Base-by-base conservation (phyloP, 2,329 filamentous ascomycete species). In the Cytospora leucostoma region DNA sequence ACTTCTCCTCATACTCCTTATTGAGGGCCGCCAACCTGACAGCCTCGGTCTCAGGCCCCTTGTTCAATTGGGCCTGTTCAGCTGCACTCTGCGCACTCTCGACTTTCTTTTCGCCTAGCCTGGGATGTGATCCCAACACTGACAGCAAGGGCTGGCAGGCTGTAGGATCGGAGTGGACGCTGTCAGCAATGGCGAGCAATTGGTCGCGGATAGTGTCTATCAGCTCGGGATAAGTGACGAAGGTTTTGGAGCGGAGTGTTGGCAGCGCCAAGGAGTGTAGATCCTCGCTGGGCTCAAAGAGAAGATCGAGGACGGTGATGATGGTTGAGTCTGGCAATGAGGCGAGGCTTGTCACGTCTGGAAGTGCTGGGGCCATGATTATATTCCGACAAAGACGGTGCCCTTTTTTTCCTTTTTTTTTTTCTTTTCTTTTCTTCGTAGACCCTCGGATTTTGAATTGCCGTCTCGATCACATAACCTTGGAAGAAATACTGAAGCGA, bases 251-350 rank as follows among this genome's bases (percentile, higher is more conserved):
- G 49, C 79, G 80, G n/a, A 96, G 79, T 2, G 89, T 77, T 2
- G 90, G 90, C 7, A 91, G 74, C 17, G 90, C 85, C 15, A 95
- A 81, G 13, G 83, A 80, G 74, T 94, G 92, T 1, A 97, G 85
- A 57, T 88, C 84, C 0, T 84, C 79, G 60, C 89, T 93, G 17
- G 91, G 91, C 74, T 97, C 93, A 76, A 97, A 97, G 64, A 97
- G 87, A 4, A 88, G 82, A 76, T 96, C 91, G 56, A 97, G 84
- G 56, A 88, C 79, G 5, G 76, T 71, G 44, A 80, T 81, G 62
- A 90, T 82, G 21, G 83, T 77, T 34, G 79, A 70, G 35, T 85
- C 80, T 19, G 86, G 73, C 56, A 88, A 82, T 54, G 78, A 76
- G 33, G 82, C 78, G 47, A 96, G 78, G 15, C 78, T 76, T 53